Evolutionary conservation across 768 basidiomycete species (phyloP).

Genomic region (Tubosaeta sp.): DNA sequence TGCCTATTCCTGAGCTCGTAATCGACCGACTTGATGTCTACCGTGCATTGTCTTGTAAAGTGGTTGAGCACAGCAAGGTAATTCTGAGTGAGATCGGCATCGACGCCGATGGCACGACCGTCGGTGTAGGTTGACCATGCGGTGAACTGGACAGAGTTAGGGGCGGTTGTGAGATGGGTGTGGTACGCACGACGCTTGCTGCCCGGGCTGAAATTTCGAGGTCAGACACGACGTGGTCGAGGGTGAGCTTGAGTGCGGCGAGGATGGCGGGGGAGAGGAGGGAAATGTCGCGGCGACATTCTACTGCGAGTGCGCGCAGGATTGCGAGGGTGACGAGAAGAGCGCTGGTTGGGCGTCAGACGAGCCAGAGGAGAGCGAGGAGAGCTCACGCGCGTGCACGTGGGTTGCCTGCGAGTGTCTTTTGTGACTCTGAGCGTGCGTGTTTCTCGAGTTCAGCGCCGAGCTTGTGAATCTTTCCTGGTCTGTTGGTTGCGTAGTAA

Average conservation of each 20-base stretch:
- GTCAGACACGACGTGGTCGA: conserved; percentile 55
- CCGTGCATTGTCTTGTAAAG: conserved; percentile 61
- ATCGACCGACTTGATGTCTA: conserved; percentile 48
- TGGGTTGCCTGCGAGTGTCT: conserved; percentile 65
- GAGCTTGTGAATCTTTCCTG: conserved; percentile 75
- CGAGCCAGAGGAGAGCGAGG: background rate
- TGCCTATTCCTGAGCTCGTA: conserved; percentile 74
- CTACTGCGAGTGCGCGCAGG: conserved; percentile 74
- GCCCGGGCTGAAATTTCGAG: conserved; percentile 73
- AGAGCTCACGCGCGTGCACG: conserved; percentile 71
- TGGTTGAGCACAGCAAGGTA: conserved; percentile 65
- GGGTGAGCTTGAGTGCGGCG: conserved; percentile 54
- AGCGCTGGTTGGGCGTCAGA: conserved; percentile 39
- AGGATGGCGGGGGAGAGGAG: conserved; percentile 70
- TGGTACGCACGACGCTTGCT: conserved; percentile 67
- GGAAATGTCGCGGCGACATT: conserved; percentile 81
- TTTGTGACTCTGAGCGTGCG: conserved; percentile 56
- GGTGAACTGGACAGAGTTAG: conserved; percentile 56
- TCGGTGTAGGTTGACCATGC: conserved; percentile 93
- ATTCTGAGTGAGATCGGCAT: conserved; percentile 60
- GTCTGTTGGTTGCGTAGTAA: conserved; percentile 82
- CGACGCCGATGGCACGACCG: conserved; percentile 76
- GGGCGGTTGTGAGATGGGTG: background rate
- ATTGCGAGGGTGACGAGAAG: conserved; percentile 83
- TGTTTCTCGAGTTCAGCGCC: conserved; percentile 75